These are phyloP conservation scores for Yarrowia divulgata DNA, from an alignment of 805 yeast species.

Conservation along the genomic window DNA sequence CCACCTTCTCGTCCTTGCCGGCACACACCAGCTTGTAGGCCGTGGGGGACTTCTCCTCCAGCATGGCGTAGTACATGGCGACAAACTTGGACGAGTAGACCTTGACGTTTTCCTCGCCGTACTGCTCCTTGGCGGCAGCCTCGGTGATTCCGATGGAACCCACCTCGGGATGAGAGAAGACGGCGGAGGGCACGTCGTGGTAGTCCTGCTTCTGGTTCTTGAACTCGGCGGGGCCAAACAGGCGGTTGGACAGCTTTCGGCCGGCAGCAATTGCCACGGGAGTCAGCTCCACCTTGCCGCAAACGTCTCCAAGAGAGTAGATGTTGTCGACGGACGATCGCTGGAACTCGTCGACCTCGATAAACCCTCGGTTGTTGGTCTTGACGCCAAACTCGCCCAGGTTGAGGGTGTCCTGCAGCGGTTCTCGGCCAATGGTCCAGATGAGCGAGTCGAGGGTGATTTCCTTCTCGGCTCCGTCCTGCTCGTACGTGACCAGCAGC, in stretches of 20 bases:
- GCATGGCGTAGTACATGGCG: slow-evolving; percentile 90
- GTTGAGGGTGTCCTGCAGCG: slow-evolving; percentile 70
- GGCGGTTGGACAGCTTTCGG: slow-evolving; percentile 86
- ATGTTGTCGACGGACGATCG: slow-evolving; percentile 73
- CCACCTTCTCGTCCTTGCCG: slow-evolving; percentile 88
- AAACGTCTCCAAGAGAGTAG: slow-evolving; percentile 92
- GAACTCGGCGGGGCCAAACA: slow-evolving; percentile 80
- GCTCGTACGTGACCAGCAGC: slow-evolving; percentile 56
- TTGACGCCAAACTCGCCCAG: slow-evolving; percentile 78
- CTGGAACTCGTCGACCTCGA: slow-evolving; percentile 88
- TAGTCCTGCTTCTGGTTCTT: slow-evolving; percentile 83
- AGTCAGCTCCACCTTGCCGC: slow-evolving; percentile 90
- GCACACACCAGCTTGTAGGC: slow-evolving; percentile 81
- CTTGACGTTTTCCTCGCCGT: slow-evolving; percentile 81
- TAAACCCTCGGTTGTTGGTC: slow-evolving; percentile 64
- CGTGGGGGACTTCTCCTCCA: slow-evolving; percentile 78
- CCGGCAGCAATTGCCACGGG: slow-evolving; percentile 99
- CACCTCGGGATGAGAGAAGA: slow-evolving; percentile 98
- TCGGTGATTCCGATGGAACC: slow-evolving; percentile 92
- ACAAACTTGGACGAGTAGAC: slow-evolving; percentile 82
- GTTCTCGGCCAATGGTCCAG: slow-evolving; percentile 94
- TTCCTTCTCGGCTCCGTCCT: slow-evolving; percentile 52
- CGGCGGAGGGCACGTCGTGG: slow-evolving; percentile 87
- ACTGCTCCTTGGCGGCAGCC: slow-evolving; percentile 75
- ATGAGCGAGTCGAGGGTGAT: slow-evolving; percentile 79